phyloP scores from a whole-genome alignment of 2,329 filamentous ascomycete genomes.

The Atkinsonella hypoxylon region DNA sequence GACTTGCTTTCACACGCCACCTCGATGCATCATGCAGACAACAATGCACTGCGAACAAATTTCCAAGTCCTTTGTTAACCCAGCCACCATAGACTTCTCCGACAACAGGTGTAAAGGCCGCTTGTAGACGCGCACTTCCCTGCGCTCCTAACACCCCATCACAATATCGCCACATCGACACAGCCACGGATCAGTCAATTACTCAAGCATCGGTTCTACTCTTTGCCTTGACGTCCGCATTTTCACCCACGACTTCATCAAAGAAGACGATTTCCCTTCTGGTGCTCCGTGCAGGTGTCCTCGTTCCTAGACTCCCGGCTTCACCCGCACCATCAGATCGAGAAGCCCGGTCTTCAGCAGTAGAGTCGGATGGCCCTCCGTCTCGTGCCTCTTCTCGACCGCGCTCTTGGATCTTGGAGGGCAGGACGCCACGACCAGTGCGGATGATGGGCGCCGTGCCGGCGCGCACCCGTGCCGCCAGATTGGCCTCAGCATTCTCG shows the following conservation, averaged over 20 bases:
- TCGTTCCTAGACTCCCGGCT: background rate
- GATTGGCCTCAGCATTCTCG: slow-evolving; percentile 1
- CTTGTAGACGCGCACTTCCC: background rate
- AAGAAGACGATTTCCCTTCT: slow-evolving; percentile 6
- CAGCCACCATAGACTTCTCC: too few species aligned
- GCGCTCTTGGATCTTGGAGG: slow-evolving; percentile 1
- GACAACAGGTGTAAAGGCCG: too few species aligned
- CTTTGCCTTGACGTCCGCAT: background rate
- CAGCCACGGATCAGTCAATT: background rate
- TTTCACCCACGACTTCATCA: slow-evolving; percentile 1
- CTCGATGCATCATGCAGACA: too few species aligned
- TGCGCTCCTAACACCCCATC: background rate
- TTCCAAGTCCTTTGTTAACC: too few species aligned
- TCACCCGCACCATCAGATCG: background rate
- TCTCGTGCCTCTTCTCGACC: background rate
- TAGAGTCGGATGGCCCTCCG: background rate
- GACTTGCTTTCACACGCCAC: too few species aligned
- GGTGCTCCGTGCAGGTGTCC: background rate
- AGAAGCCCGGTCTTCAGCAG: background rate
- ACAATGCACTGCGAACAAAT: too few species aligned
- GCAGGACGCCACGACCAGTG: slow-evolving; percentile 1
- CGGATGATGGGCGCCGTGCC: slow-evolving; percentile 2
- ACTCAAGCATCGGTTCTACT: slow-evolving; percentile 4
- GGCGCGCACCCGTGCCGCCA: slow-evolving; percentile 3
- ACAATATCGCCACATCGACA: background rate